Conservation (phyloP, 2,329 filamentous ascomycete species). For the Lachnellula cervina region DNA sequence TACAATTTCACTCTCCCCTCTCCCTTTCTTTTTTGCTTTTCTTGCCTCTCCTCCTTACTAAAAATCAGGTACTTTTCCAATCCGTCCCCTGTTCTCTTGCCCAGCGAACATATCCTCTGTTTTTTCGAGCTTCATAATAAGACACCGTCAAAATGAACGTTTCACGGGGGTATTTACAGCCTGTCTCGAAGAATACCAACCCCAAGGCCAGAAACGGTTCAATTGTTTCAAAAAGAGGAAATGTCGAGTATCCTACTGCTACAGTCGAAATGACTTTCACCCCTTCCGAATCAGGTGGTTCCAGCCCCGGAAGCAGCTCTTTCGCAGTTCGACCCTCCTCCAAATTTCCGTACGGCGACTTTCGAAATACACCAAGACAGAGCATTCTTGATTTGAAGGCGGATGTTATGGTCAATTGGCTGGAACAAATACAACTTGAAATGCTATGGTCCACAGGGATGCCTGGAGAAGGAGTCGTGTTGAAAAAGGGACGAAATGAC, state of each 20-base stretch:
- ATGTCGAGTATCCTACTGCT: not conserved
- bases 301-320: not conserved
- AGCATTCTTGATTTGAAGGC: constrained; percentile 49
- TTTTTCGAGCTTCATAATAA: too few relatives aligned
- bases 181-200: not conserved
- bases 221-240: not conserved
- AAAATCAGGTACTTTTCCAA: too few relatives aligned
- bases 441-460: constrained; percentile 44
- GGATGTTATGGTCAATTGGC: constrained; percentile 60
- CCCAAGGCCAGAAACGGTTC: not conserved
- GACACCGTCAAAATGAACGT: not conserved
- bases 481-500: constrained; percentile 47
- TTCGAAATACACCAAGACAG: constrained; percentile 39
- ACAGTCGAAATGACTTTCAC: not conserved
- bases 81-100: too few relatives aligned
- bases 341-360: constrained; percentile 37
- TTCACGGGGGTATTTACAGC: not conserved
- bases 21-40: too few relatives aligned
- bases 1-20: too few relatives aligned
- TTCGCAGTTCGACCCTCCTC: constrained; percentile 24
- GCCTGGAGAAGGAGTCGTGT: constrained; percentile 48
- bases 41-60: too few relatives aligned
- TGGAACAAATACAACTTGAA: constrained; percentile 58
- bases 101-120: too few relatives aligned
- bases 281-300: not conserved